These are phyloP conservation scores for Stachybotrys chlorohalonatus DNA, from an alignment of 2,329 filamentous ascomycete genomes.

Conservation along the genomic window DNA sequence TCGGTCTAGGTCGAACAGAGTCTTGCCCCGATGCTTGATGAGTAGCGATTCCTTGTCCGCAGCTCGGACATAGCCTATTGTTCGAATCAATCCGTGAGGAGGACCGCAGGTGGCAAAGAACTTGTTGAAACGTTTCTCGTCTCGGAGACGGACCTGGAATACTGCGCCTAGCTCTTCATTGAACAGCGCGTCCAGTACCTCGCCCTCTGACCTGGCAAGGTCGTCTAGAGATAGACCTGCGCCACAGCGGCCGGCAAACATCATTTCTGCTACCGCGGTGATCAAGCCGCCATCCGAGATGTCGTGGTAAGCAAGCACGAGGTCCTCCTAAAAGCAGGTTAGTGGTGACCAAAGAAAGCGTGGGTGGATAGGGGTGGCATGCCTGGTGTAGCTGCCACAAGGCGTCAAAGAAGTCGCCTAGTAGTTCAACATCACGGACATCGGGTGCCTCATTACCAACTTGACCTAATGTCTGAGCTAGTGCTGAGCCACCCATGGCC, in stretches of 20 bases:
- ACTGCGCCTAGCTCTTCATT: slow-evolving; percentile 94
- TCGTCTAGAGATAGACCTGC: slow-evolving; percentile 77
- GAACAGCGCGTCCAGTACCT: slow-evolving; percentile 73
- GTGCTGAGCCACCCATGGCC: slow-evolving; percentile 79
- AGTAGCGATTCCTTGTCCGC: slow-evolving; percentile 65
- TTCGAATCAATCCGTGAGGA: slow-evolving; percentile 70
- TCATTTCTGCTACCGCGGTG: slow-evolving; percentile 91
- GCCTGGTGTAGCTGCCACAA: slow-evolving; percentile 50
- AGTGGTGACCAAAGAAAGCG: neutral
- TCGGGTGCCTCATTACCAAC: slow-evolving; percentile 80
- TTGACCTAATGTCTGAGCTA: slow-evolving; percentile 83
- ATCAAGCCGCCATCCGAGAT: slow-evolving; percentile 87
- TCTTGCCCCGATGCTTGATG: slow-evolving; percentile 60
- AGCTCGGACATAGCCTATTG: slow-evolving; percentile 68
- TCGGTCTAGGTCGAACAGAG: slow-evolving; percentile 62
- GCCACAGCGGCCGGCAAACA: slow-evolving; percentile 90
- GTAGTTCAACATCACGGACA: slow-evolving; percentile 68
- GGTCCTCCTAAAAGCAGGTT: slow-evolving; percentile 29
- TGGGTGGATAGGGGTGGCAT: neutral
- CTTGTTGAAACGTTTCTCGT: slow-evolving; percentile 77
- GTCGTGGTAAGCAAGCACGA: slow-evolving; percentile 90
- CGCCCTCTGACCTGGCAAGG: slow-evolving; percentile 52
- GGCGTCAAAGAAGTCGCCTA: slow-evolving; percentile 89
- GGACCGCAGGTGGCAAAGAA: slow-evolving; percentile 89
- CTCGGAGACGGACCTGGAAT: slow-evolving; percentile 82